These are phyloP conservation scores for Ophiosphaerella herpotricha DNA, from an alignment of 2,329 filamentous ascomycete genomes.

Conservation along the genomic window DNA sequence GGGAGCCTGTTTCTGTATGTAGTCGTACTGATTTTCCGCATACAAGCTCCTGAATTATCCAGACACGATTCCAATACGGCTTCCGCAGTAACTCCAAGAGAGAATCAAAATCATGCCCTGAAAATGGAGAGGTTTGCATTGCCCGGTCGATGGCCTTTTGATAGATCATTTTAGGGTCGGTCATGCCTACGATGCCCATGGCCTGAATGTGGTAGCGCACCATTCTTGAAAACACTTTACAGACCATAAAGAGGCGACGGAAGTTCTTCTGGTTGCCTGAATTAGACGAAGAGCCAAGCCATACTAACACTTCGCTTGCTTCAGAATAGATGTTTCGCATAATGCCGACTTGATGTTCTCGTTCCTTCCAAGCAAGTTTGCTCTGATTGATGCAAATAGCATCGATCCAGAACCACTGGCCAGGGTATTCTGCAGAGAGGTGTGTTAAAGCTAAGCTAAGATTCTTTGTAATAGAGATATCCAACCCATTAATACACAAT, in stretches of 20 bases:
- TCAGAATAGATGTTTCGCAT: slow-evolving; percentile 2
- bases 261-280: not conserved
- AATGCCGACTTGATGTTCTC: not conserved
- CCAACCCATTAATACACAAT: not conserved
- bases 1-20: not conserved
- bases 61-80: not conserved
- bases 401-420: not conserved
- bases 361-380: not conserved
- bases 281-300: not conserved
- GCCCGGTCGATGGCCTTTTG: not conserved
- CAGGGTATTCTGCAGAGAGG: not conserved
- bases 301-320: slow-evolving; percentile 1
- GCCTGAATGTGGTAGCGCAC: not conserved
- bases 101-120: not conserved
- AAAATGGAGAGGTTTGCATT: not conserved
- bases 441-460: not conserved
- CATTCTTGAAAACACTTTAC: not conserved
- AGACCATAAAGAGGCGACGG: not conserved
- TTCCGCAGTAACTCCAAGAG: not conserved
- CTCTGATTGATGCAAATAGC: not conserved
- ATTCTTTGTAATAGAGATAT: not conserved
- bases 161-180: not conserved
- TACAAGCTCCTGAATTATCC: not conserved
- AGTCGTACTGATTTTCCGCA: not conserved
- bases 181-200: not conserved